These are phyloP conservation scores for Fimicolochytrium jonesii DNA, from an alignment of 192 early-diverging fungal species.

Conservation along the genomic window DNA sequence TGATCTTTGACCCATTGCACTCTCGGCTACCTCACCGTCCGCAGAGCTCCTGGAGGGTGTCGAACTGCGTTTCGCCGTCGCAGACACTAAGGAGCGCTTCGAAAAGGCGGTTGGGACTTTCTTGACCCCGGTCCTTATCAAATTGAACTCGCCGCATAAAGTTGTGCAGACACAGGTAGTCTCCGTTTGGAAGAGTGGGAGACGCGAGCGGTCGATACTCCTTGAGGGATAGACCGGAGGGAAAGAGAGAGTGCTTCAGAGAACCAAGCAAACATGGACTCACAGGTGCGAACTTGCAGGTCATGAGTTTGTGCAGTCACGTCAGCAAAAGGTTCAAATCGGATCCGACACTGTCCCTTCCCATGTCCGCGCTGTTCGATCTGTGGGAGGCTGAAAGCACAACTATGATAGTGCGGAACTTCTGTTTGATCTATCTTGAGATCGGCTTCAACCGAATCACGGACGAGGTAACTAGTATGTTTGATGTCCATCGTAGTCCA, in stretches of 20 bases:
- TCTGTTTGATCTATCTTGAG: slow-evolving; percentile 81
- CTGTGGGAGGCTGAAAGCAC: slow-evolving; percentile 39
- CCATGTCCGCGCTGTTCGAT: slow-evolving; percentile 56
- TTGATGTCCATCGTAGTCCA: no score
- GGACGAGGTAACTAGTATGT: slow-evolving; percentile 29
- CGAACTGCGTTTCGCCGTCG: slow-evolving; percentile 69
- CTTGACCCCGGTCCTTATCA: slow-evolving; percentile 65
- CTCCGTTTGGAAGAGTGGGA: no score
- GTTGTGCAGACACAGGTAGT: slow-evolving; percentile 50
- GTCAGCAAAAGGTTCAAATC: slow-evolving; percentile 80
- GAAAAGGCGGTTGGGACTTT: slow-evolving; percentile 59
- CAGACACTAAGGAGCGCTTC: slow-evolving; percentile 65
- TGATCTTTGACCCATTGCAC: no score
- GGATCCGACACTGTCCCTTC: slow-evolving; percentile 55
- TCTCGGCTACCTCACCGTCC: background rate
- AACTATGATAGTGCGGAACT: slow-evolving; percentile 61
- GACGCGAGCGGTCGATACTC: no score
- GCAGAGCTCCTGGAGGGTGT: slow-evolving; percentile 66
- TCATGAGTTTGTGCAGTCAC: slow-evolving; percentile 73
- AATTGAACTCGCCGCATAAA: slow-evolving; percentile 50
- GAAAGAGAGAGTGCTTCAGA: no score
- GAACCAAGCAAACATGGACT: no score
- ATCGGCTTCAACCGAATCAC: slow-evolving; percentile 63
- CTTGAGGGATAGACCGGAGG: no score
- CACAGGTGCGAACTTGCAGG: no score